Evolutionary conservation across 768 basidiomycete genomes (phyloP).

Genomic region (Termitomyces sp.): DNA sequence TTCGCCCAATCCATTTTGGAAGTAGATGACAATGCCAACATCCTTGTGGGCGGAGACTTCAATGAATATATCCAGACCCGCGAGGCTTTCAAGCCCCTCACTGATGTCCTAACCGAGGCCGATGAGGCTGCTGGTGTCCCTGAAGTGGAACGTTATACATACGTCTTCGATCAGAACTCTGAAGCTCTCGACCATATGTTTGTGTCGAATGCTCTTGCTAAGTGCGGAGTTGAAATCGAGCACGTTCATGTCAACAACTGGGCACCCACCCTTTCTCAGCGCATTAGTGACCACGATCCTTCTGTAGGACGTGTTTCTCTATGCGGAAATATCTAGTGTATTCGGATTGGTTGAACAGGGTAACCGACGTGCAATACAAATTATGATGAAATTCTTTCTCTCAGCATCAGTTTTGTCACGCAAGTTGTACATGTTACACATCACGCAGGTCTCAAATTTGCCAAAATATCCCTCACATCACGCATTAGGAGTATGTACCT

Average conservation of each 20-base stretch:
- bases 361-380: no score
- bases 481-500: no score
- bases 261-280: constrained; percentile 35
- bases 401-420: no score
- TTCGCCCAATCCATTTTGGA: constrained; percentile 46
- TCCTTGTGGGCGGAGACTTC: constrained; percentile 58
- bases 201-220: constrained; percentile 41
- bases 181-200: constrained; percentile 61
- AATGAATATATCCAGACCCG: constrained; percentile 58
- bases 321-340: constrained; percentile 25
- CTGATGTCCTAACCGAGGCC: constrained; percentile 39
- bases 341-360: not conserved
- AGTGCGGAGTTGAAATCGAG: constrained; percentile 42
- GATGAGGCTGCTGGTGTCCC: constrained; percentile 48
- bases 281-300: constrained; percentile 62
- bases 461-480: no score
- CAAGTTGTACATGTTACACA: no score
- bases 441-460: no score
- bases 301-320: constrained; percentile 48
- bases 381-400: no score
- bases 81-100: constrained; percentile 45
- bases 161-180: constrained; percentile 56
- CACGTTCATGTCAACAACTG: constrained; percentile 64
- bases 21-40: constrained; percentile 39
- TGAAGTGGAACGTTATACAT: constrained; percentile 54